Evolutionary conservation across 1,139 yeast species (phyloP).

Genomic region (Meyerozyma athensensis): DNA sequence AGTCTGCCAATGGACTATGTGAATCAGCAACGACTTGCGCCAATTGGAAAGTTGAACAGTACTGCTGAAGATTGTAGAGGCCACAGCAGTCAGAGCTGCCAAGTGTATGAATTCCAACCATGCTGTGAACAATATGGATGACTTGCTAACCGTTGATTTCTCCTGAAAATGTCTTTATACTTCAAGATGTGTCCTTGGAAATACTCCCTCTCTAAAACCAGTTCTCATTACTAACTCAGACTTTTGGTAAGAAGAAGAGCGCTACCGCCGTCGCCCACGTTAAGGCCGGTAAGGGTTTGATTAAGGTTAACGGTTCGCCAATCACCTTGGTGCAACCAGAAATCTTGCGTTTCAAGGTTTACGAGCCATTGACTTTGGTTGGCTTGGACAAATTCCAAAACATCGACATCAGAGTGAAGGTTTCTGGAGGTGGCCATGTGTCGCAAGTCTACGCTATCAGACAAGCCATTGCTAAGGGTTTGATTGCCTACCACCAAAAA

Average conservation of each 20-base stretch:
- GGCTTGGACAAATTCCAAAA: conserved; percentile 98
- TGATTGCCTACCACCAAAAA: conserved; percentile 99
- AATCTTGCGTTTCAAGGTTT: conserved; percentile 98
- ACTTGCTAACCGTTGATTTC: too few species aligned
- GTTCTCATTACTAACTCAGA: conserved; percentile 49
- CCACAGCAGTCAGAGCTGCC: too few species aligned
- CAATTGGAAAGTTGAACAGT: too few species aligned
- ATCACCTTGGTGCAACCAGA: conserved; percentile 99
- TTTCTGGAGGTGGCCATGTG: conserved; percentile 99
- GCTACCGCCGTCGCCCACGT: conserved; percentile 99
- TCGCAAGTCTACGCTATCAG: conserved; percentile 99
- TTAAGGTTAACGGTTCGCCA: conserved; percentile 99
- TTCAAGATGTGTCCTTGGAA: background rate
- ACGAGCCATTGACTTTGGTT: conserved; percentile 97
- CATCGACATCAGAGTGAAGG: conserved; percentile 98
- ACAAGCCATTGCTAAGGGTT: conserved; percentile 99
- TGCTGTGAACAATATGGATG: too few species aligned
- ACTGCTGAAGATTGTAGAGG: too few species aligned
- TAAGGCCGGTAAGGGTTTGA: conserved; percentile 98
- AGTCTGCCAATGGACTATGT: too few species aligned
- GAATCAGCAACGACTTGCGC: too few species aligned
- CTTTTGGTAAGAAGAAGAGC: conserved; percentile 99
- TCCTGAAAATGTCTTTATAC: background rate
- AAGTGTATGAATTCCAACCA: too few species aligned
- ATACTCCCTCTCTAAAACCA: background rate